Base-by-base conservation (phyloP, 2,329 filamentous ascomycete species). In the Penicillium sp. region DNA sequence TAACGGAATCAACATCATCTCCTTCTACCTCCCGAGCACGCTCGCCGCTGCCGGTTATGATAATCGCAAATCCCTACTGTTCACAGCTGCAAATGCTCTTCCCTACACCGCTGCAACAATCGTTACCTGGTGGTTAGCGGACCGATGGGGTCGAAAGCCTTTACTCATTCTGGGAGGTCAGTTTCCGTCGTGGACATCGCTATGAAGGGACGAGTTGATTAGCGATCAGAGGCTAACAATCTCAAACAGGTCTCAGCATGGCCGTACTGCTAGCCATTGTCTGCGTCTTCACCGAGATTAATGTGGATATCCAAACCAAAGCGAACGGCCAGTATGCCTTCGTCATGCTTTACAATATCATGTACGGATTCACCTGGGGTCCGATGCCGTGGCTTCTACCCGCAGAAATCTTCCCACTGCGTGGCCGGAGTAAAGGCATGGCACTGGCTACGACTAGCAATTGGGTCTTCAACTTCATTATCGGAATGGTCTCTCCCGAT, bases 1-100 rank as follows among this genome's bases (percentile, higher is more conserved):
- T 34, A 75, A 75, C 59, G 73, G 73, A 25, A 75, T 75, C 61
- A 76, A 75, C 60, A 70, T 76, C 60, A 75, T 75, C 54, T 75
- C 73, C 5, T 76, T 75, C 58, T 76, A 77, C 48, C 70, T 76
- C 15, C 73, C 73, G 1, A 71, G 65, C 21, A 70, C 72, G 0
- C 66, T 75, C 2, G 56, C 71, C 12, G 53, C 65, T 8, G 71
- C 73, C n/a, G 72, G 72, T 0, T 73, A 73, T 52, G 66, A 70
- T 59, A 61, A 74, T 13, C 57, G 65, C 27, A 71, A 72, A 50
- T 75, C 74, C 0, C 66, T 76, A 1, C 66, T 77, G 18, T 75
- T 69, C 60, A 75, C 74, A 1, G 74, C 69, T 15, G 74, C 72
- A 1, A 76, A 76, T 47, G 67, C 74, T 0, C 45, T 76, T 34